Evolutionary conservation across 768 basidiomycete genomes (phyloP), one percentile per base, ranked within the genome.

Genomic region (Xanthoconium stramineum): DNA sequence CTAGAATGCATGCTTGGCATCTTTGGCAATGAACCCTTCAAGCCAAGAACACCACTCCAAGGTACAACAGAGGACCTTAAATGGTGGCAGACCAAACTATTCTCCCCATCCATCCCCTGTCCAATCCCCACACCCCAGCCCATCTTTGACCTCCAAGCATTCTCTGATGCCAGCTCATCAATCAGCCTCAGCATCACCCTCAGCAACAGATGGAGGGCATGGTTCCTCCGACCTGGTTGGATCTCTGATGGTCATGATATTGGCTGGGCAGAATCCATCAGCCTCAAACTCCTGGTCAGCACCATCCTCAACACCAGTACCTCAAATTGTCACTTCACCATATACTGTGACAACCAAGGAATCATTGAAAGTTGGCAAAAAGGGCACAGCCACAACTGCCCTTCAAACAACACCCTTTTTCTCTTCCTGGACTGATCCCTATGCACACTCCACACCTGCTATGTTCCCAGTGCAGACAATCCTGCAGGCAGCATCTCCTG

Each of bases 91-190:
- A 9, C 0, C 15, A 14, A 1, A 49, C 58, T 0, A 81, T 63
- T 65, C 81, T 74, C 0, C 73, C 81, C 60, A 77, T 78, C 1
- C 38, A 40, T 17, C 55, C 61, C 24, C 8, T 17, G 12, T 11
- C 40, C 33, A 13, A 20, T 17, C 29, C 17, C 43, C 7, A 15
- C 13, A 28, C 43, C 13, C 45, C 3, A 17, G 9, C 2, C 24
- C 24, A 24, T 24, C 24, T 24, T 24, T 24, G 24, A 24, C 24
- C 24, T 4, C 24, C 24, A 24, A 24, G 54, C 58, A 0, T 81
- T 64, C 65, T 82, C 75, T 0, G 74, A 82, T 60, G 77, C 78
- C 1, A 79, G 76, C 78, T 76, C 64, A 71, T 71, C 1, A 57
- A 56, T 0, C 35, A 64, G 77, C 0, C 72, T 78, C n/a, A 67